Evolutionary conservation across 106 monocot species (phyloP).

Genomic region (Chionographis japonica): DNA sequence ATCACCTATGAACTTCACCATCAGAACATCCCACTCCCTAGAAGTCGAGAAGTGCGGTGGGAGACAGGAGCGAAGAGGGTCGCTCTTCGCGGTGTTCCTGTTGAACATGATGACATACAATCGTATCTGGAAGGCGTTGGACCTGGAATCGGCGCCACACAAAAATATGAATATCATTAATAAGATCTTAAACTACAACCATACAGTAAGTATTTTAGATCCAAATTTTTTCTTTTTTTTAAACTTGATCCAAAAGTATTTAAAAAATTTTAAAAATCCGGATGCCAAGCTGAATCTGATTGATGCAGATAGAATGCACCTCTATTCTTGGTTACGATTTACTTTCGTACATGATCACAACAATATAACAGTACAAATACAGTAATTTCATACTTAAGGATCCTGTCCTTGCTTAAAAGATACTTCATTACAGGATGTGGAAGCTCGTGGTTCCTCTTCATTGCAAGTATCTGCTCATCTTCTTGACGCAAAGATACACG

Average conservation of each 20-base stretch:
- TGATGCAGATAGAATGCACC: too few species aligned
- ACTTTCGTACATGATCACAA: too few species aligned
- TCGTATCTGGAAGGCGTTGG: constrained; percentile 16
- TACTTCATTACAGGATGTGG: too few species aligned
- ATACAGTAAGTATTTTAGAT: background rate
- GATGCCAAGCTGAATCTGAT: too few species aligned
- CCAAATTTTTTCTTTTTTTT: background rate
- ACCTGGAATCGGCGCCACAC: background rate
- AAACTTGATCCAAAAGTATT: too few species aligned
- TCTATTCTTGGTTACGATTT: too few species aligned
- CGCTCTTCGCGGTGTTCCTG: constrained; percentile 11
- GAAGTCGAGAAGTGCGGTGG: background rate
- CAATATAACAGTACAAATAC: too few species aligned
- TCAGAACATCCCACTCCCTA: background rate
- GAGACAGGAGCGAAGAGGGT: background rate
- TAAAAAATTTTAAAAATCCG: too few species aligned
- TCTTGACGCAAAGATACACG: background rate
- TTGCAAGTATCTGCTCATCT: background rate
- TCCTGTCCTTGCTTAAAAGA: too few species aligned
- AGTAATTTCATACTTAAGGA: too few species aligned
- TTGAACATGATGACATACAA: constrained; percentile 6
- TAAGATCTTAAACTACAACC: background rate
- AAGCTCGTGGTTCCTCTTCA: too few species aligned
- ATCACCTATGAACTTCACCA: background rate
- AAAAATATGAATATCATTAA: background rate